A percentile compares a stretch with the other conserved stretches of the same genome.
These are phyloP conservation scores for Rhodotorula glutinis DNA, from an alignment of 1,284 basidiomycete species.

Conservation along the genomic window DNA sequence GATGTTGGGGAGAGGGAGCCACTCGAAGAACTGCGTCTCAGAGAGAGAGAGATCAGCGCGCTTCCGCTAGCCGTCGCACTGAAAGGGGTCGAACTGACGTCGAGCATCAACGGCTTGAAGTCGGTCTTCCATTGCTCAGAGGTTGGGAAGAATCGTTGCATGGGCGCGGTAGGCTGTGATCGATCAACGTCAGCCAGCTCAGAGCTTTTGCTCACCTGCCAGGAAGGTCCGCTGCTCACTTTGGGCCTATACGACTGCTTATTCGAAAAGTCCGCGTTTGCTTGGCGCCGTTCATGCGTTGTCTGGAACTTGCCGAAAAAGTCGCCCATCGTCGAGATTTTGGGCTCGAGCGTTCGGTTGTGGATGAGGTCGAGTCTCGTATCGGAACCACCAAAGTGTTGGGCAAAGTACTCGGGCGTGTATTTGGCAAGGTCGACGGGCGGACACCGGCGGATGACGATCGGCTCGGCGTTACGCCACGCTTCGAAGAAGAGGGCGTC, in stretches of 20 bases:
- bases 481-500: constrained; percentile 59
- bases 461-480: constrained; percentile 69
- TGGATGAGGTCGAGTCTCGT: constrained; percentile 54
- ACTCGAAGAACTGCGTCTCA: constrained; percentile 62
- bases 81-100: not conserved
- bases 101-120: not conserved
- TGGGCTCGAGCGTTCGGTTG: constrained; percentile 16
- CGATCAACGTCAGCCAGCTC: no score
- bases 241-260: constrained; percentile 15
- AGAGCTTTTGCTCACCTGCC: no score
- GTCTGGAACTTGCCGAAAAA: constrained; percentile 79
- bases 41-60: no score
- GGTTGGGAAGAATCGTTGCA: constrained; percentile 11
- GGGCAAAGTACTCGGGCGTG: constrained; percentile 75
- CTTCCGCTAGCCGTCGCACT: not conserved
- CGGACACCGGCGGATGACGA: constrained; percentile 67
- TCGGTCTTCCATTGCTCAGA: constrained; percentile 5
- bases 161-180: no score
- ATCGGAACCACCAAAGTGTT: constrained; percentile 58
- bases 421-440: constrained; percentile 56
- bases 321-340: constrained; percentile 59
- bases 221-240: not conserved
- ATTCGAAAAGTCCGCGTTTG: not conserved
- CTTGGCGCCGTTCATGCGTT: not conserved
- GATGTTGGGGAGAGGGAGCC: constrained; percentile 81